Conservation (phyloP, 2,329 filamentous ascomycete species). For the Fusarium graminum region DNA sequence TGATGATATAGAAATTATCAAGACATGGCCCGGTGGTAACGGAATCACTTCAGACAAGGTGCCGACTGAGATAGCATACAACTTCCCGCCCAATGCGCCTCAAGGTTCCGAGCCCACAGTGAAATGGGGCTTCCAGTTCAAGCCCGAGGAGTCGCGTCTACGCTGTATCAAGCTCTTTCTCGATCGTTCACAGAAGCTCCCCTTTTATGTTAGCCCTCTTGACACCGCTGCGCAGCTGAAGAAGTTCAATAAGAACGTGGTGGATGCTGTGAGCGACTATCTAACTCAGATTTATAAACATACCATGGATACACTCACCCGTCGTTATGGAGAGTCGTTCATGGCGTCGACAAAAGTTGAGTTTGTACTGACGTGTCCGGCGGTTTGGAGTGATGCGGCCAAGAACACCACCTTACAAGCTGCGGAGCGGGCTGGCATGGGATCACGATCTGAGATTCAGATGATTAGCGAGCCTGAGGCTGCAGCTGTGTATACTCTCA, state of each 20-base stretch:
- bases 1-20: constrained; percentile 86
- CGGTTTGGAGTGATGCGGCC: constrained; percentile 87
- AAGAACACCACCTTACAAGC: constrained; percentile 85
- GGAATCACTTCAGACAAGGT: constrained; percentile 92
- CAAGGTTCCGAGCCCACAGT: constrained; percentile 61
- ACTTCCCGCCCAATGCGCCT: constrained; percentile 52
- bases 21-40: constrained; percentile 86
- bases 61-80: constrained; percentile 80
- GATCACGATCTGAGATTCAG: constrained; percentile 75
- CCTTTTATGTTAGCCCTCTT: constrained; percentile 82
- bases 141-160: constrained; percentile 79
- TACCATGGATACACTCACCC: constrained; percentile 81
- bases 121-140: constrained; percentile 88
- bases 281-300: constrained; percentile 81
- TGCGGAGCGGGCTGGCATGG: constrained; percentile 84
- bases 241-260: constrained; percentile 79
- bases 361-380: constrained; percentile 84
- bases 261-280: constrained; percentile 84
- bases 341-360: constrained; percentile 81
- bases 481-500: constrained; percentile 82
- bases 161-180: constrained; percentile 89
- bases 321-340: constrained; percentile 82
- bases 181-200: constrained; percentile 82
- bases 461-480: constrained; percentile 87
- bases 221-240: constrained; percentile 83